These are phyloP conservation scores for Lasiosphaeria hispida DNA, from an alignment of 495 filamentous ascomycete species.

Conservation along the genomic window DNA sequence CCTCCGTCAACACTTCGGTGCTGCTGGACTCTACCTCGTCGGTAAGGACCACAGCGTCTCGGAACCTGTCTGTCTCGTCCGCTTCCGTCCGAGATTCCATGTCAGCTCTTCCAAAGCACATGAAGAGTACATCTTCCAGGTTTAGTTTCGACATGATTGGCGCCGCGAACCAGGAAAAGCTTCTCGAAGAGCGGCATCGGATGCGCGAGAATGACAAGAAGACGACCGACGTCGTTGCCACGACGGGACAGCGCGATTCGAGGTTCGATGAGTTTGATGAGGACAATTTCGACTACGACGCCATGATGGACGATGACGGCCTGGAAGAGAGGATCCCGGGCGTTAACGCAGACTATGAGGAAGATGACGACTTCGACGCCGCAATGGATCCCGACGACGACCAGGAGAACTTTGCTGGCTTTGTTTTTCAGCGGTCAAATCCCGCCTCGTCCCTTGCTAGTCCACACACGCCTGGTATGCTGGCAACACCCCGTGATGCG, in stretches of 20 bases:
- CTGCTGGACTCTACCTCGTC: constrained; percentile 22
- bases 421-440: constrained; percentile 51
- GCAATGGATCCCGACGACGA: constrained; percentile 44
- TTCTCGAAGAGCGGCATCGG: constrained; percentile 82
- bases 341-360: constrained; percentile 65
- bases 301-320: constrained; percentile 66
- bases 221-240: constrained; percentile 22
- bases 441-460: constrained; percentile 46
- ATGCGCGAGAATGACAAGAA: constrained; percentile 62
- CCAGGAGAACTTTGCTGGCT: constrained; percentile 54
- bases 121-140: constrained; percentile 81
- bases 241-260: constrained; percentile 35
- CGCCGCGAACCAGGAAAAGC: constrained; percentile 72
- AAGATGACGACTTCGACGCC: constrained; percentile 34
- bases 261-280: constrained; percentile 64
- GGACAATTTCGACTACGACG: constrained; percentile 65
- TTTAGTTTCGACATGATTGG: constrained; percentile 96
- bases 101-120: constrained; percentile 64
- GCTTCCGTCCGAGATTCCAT: constrained; percentile 35
- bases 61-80: constrained; percentile 38
- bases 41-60: constrained; percentile 29
- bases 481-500: constrained; percentile 53
- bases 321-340: constrained; percentile 76
- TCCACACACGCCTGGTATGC: constrained; percentile 44
- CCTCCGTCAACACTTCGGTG: constrained; percentile 20